Evolutionary conservation across 257 asterid genomes (phyloP).

Genomic region (Prunella vulgaris): DNA sequence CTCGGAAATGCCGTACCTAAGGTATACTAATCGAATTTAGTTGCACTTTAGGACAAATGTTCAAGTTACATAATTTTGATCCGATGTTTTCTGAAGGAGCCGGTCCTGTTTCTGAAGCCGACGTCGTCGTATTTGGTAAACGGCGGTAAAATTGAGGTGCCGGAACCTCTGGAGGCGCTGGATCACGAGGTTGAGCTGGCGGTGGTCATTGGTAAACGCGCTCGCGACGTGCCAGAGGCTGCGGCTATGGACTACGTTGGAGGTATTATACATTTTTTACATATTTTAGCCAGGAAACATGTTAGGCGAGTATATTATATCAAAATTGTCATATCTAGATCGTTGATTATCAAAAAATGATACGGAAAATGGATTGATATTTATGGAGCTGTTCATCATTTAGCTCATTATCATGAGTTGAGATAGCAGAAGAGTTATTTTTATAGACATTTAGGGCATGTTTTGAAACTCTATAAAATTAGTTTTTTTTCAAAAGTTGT

Average conservation of each 20-base stretch:
- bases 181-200: slow-evolving; percentile 99
- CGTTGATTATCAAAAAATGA: neutral
- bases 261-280: slow-evolving; percentile 35
- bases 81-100: slow-evolving; percentile 51
- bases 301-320: no score
- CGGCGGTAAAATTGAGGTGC: slow-evolving; percentile 86
- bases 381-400: neutral
- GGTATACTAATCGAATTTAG: slow-evolving; percentile 22
- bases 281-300: neutral
- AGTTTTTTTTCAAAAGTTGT: no score
- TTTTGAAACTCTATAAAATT: no score
- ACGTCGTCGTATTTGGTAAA: slow-evolving; percentile 84
- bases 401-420: neutral
- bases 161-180: slow-evolving; percentile 69
- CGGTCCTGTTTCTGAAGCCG: slow-evolving; percentile 94
- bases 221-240: slow-evolving; percentile 80
- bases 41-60: neutral
- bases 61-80: slow-evolving; percentile 3
- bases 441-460: neutral
- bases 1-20: slow-evolving; percentile 93
- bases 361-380: neutral
- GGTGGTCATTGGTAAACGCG: slow-evolving; percentile 79
- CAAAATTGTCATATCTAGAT: neutral
- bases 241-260: slow-evolving; percentile 81
- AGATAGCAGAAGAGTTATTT: no score